phyloP scores from a whole-genome alignment of 148 eudicot genomes.

The Nyssa sinensis region DNA sequence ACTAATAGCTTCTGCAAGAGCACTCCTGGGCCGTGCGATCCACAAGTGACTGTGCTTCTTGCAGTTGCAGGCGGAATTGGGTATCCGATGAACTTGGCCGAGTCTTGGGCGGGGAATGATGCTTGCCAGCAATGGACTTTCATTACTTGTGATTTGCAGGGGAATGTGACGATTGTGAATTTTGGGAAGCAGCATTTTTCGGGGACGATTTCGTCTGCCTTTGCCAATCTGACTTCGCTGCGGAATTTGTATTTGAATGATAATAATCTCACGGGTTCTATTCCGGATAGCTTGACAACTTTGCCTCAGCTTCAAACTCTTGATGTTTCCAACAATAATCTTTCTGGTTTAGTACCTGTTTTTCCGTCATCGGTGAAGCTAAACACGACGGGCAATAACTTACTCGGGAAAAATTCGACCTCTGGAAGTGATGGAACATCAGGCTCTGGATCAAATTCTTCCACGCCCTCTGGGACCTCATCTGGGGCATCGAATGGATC shows the following conservation, averaged over 20 bases:
- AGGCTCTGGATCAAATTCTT: conserved; percentile 13
- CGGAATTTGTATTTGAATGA: conserved; percentile 36
- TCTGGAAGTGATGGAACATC: conserved; percentile 5
- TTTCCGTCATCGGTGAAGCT: conserved; percentile 41
- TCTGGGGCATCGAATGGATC: conserved; percentile 20
- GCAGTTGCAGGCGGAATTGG: conserved; percentile 44
- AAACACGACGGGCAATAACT: conserved; percentile 29
- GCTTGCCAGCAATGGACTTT: conserved; percentile 54
- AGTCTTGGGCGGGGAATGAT: conserved; percentile 61
- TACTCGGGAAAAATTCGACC: conserved; percentile 30
- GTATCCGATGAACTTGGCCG: conserved; percentile 51
- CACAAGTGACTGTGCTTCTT: conserved; percentile 55
- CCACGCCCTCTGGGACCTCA: neutral
- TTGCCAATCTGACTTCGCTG: conserved; percentile 47
- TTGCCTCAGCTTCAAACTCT: conserved; percentile 41
- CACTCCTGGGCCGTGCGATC: conserved; percentile 59
- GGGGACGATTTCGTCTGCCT: conserved; percentile 61
- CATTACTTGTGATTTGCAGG: conserved; percentile 37
- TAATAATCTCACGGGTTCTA: conserved; percentile 50
- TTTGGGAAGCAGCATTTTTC: conserved; percentile 40
- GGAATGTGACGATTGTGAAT: conserved; percentile 38
- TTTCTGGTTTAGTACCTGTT: conserved; percentile 49
- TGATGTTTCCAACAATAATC: conserved; percentile 59
- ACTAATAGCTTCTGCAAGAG: conserved; percentile 47
- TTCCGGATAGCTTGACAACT: conserved; percentile 46